Percentiles rank a stretch among this genome's conserved stretches.
These are phyloP conservation scores for Gossypium anomalum DNA, from an alignment of 345 rosid genomes.

Conservation along the genomic window DNA sequence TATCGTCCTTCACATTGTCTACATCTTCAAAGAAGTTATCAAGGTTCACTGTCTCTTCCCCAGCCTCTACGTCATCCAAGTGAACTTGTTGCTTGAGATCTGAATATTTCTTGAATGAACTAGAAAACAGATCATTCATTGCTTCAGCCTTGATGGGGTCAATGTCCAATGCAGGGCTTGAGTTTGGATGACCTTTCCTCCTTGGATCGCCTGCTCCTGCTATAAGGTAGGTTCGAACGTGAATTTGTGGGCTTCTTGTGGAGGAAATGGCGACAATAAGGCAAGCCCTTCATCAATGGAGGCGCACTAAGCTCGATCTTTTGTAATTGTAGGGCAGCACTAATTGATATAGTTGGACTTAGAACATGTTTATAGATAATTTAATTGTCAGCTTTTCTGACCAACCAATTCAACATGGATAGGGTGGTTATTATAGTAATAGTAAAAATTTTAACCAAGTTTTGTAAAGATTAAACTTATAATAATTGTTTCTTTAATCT, in stretches of 20 bases:
- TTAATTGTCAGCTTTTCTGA: not conserved
- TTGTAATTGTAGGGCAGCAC: not conserved
- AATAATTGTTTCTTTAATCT: too few relatives aligned
- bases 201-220: not conserved
- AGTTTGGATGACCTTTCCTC: not conserved
- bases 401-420: not conserved
- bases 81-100: constrained; percentile 29
- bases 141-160: not conserved
- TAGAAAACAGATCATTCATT: constrained; percentile 77
- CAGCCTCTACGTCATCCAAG: constrained; percentile 28
- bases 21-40: constrained; percentile 82
- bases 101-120: constrained; percentile 55
- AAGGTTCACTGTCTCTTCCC: constrained; percentile 51
- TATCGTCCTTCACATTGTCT: constrained; percentile 64
- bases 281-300: not conserved
- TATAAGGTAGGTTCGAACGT: not conserved
- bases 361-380: too few relatives aligned
- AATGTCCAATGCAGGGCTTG: not conserved
- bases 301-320: not conserved
- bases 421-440: too few relatives aligned
- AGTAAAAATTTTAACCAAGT: too few relatives aligned
- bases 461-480: too few relatives aligned
- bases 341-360: not conserved
- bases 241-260: not conserved
- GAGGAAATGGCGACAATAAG: not conserved